These are phyloP conservation scores for Tolypocladium inflatum DNA, from an alignment of 2,329 filamentous ascomycete genomes.

Conservation along the genomic window DNA sequence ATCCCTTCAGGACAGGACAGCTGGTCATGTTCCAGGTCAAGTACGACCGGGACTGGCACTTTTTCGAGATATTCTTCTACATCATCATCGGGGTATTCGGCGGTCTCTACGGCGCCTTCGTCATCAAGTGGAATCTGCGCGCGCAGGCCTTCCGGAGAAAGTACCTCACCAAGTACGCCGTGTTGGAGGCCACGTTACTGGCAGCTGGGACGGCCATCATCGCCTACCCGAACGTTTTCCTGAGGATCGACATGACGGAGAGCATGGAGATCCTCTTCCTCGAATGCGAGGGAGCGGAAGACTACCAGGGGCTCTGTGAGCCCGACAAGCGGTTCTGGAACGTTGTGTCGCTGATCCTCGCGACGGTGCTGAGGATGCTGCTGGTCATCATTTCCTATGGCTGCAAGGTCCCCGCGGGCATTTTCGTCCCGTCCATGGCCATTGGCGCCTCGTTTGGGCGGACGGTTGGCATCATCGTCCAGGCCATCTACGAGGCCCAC, in stretches of 20 bases:
- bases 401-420: conserved; percentile 94
- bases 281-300: conserved; percentile 82
- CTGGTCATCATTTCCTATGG: conserved; percentile 95
- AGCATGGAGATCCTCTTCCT: conserved; percentile 97
- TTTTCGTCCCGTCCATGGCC: conserved; percentile 98
- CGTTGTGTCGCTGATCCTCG: conserved; percentile 66
- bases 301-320: conserved; percentile 86
- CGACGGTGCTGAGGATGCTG: conserved; percentile 71
- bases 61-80: conserved; percentile 92
- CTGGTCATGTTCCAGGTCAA: conserved; percentile 98
- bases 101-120: conserved; percentile 88
- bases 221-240: conserved; percentile 94
- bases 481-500: conserved; percentile 76
- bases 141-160: conserved; percentile 90
- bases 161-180: conserved; percentile 73
- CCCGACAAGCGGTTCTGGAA: conserved; percentile 65
- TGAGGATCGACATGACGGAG: conserved; percentile 97
- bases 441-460: conserved; percentile 90
- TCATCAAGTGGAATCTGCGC: conserved; percentile 95
- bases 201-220: conserved; percentile 78
- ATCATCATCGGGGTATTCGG: conserved; percentile 86
- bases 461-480: conserved; percentile 88
- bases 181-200: conserved; percentile 77
- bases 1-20: conserved; percentile 92
- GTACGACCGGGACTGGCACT: conserved; percentile 96